Base-by-base conservation (phyloP, 495 filamentous ascomycete species). In the Aspergillus sclerotioniger region DNA sequence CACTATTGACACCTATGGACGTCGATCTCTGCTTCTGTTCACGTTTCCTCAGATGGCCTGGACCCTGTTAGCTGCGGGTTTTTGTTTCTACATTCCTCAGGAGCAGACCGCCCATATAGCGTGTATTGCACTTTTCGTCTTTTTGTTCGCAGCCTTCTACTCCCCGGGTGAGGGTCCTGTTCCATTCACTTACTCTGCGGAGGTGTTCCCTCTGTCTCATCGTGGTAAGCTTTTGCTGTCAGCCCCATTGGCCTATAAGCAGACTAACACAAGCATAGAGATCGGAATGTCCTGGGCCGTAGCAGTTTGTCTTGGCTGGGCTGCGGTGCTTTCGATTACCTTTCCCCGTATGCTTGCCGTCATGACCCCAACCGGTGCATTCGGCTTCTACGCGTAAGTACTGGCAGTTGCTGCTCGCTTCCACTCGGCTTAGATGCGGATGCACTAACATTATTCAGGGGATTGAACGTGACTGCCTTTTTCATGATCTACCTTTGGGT, bases 1-100 rank as follows among this genome's bases (percentile, higher is more conserved):
- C 76, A 91, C 89, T 8, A 96, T 96, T 61, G 91, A 96, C 70
- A 91, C 87, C 9, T 93, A 85, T 49, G 91, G 91, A 9, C 87
- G 91, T 33, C 83, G 91, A 20, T 77, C 79, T 15, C 79, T 96
- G 1, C 81, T 94, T 1, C 81, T 94, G 6, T 89, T 91, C 69
- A 96, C 91, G 10, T 93, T 93, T 70, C 91, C 90, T 0, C 79
- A 91, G 45, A 93, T 94, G 90, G 84, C 80, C 33, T 90, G 88
- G 87, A 87, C 87, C 21, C 73, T 93, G 9, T 77, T 93, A 0
- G 86, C 84, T 3, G 87, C 85, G 2, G 89, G 87, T 0, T 79
- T 91, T 49, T 88, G 79, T 66, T 91, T 84, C 64, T 82, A 84
- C 53, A 86, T 93, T 57, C 84, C 85, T 0, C 49, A 62, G 2